Conservation (phyloP, 2,329 filamentous ascomycete genomes). For the Cladosporium oxysporum region DNA sequence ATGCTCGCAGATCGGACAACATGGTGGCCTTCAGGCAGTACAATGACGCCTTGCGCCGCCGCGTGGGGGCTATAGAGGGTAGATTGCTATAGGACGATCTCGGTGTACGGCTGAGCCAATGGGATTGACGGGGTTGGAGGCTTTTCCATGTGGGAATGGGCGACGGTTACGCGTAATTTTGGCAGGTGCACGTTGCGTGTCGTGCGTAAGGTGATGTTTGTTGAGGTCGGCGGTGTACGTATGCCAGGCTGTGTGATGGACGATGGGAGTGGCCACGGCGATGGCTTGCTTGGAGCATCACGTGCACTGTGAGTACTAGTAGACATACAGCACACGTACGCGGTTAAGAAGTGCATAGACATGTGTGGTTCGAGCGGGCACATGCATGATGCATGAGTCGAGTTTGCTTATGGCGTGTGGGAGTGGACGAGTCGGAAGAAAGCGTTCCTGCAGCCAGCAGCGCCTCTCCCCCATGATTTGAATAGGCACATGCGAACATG, state of each 20-base stretch:
- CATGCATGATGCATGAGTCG: not conserved
- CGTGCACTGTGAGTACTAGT: not conserved
- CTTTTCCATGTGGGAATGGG: not conserved
- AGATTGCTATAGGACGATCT: conserved; percentile 12
- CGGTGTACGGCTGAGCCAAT: not conserved
- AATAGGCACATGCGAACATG: not conserved
- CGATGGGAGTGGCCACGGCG: too few species aligned
- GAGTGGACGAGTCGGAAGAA: not conserved
- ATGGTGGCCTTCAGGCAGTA: not conserved
- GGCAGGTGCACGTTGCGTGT: not conserved
- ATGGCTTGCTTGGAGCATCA: not conserved
- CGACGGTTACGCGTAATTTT: not conserved
- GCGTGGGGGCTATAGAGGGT: conserved; percentile 5
- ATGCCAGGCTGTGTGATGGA: not conserved
- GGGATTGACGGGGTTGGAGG: not conserved
- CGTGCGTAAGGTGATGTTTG: not conserved
- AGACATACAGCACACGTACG: not conserved
- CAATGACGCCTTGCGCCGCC: not conserved
- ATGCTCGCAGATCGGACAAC: not conserved
- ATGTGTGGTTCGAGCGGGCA: not conserved
- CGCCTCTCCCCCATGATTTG: not conserved
- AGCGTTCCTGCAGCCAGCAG: conserved; percentile 1
- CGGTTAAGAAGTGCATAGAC: not conserved
- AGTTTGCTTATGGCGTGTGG: not conserved
- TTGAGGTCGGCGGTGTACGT: not conserved